Evolutionary conservation across 2,329 filamentous ascomycete genomes (phyloP).

Genomic region (Apiospora pterosperma): DNA sequence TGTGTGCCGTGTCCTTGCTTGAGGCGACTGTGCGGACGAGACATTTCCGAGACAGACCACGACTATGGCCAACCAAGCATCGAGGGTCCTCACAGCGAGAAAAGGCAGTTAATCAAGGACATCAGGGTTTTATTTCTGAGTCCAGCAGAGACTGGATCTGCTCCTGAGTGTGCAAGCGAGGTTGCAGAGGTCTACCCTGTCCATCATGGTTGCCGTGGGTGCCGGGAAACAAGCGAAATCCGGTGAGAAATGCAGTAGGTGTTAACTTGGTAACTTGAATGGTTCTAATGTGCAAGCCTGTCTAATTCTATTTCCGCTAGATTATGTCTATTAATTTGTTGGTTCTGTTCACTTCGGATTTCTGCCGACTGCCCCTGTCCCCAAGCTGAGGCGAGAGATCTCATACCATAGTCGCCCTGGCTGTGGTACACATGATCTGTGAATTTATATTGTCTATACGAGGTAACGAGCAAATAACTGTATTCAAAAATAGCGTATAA

Average conservation of each 20-base stretch:
- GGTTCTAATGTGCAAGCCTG: background rate
- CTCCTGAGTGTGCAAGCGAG: background rate
- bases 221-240: background rate
- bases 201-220: background rate
- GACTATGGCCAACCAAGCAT: too few species aligned
- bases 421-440: too few species aligned
- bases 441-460: background rate
- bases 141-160: background rate
- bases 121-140: background rate
- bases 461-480: background rate
- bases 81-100: background rate
- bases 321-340: background rate
- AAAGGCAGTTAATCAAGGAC: background rate
- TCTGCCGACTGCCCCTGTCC: background rate
- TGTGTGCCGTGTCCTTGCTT: background rate
- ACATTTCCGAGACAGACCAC: background rate
- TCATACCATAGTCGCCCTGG: background rate
- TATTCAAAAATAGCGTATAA: background rate
- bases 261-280: background rate
- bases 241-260: background rate
- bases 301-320: too few species aligned
- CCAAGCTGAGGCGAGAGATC: background rate
- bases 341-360: background rate
- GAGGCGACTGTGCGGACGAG: background rate
- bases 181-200: background rate